Conservation (phyloP, 331 rosid genomes). For the Quercus phellos region DNA sequence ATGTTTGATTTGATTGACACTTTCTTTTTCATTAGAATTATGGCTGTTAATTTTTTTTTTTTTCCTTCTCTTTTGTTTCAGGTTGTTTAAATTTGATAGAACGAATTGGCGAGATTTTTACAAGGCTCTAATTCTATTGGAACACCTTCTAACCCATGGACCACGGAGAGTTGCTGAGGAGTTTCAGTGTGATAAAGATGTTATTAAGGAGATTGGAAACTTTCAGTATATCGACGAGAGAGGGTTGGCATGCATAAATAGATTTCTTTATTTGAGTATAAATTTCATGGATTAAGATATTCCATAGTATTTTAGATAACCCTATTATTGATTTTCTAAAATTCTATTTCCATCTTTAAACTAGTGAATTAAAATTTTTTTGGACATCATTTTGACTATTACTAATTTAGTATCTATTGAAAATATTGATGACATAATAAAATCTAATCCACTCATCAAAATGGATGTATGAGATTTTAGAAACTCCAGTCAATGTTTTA, state of each 20-base stretch:
- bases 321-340: too few species aligned
- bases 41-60: neutral
- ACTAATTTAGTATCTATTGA: too few species aligned
- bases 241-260: slow-evolving; percentile 33
- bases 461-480: too few species aligned
- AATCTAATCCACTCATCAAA: too few species aligned
- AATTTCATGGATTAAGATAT: neutral
- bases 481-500: neutral
- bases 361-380: too few species aligned
- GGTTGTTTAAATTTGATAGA: slow-evolving; percentile 52
- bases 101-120: slow-evolving; percentile 59
- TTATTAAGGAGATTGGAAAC: slow-evolving; percentile 40
- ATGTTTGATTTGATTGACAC: neutral
- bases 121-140: slow-evolving; percentile 58
- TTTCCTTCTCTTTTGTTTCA: slow-evolving; percentile 23
- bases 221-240: slow-evolving; percentile 60
- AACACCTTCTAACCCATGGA: slow-evolving; percentile 71
- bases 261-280: neutral
- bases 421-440: too few species aligned
- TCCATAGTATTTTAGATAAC: too few species aligned
- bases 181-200: slow-evolving; percentile 35
- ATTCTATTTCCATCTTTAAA: too few species aligned
- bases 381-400: too few species aligned
- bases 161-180: slow-evolving; percentile 63
- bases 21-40: neutral